phyloP scores from a whole-genome alignment of 495 filamentous ascomycete genomes.

The Diplogelasinospora grovesii region DNA sequence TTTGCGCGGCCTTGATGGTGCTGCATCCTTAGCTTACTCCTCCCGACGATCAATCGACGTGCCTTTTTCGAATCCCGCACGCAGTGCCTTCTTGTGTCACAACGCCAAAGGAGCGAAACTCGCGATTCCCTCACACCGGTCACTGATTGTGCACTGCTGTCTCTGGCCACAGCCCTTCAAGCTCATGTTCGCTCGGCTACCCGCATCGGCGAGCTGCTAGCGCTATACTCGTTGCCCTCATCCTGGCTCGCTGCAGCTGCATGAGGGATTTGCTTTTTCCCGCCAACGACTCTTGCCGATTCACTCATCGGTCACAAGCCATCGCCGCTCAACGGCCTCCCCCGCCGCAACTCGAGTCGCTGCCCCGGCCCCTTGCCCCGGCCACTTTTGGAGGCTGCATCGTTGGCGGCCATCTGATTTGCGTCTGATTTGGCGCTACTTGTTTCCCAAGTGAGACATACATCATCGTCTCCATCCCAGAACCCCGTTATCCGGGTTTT shows the following conservation, averaged over 20 bases:
- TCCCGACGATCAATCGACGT: neutral
- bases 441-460: slow-evolving; percentile 17
- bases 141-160: neutral
- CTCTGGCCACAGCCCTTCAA: neutral
- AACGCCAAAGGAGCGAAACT: neutral
- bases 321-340: too few species aligned
- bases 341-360: too few species aligned
- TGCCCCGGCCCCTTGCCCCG: too few species aligned
- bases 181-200: slow-evolving; percentile 10
- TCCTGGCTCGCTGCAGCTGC: slow-evolving; percentile 17
- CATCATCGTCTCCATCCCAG: slow-evolving; percentile 12
- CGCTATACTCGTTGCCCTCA: slow-evolving; percentile 2
- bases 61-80: neutral
- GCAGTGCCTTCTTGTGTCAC: neutral
- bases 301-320: too few species aligned
- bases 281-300: too few species aligned
- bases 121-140: neutral
- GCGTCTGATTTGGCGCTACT: slow-evolving; percentile 1
- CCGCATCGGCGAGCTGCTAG: slow-evolving; percentile 2
- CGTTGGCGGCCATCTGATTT: slow-evolving; percentile 1
- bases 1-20: too few species aligned
- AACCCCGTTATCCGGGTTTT: slow-evolving; percentile 21
- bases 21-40: too few species aligned
- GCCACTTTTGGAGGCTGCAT: slow-evolving; percentile 7
- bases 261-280: slow-evolving; percentile 7